phyloP scores from a whole-genome alignment of 805 yeast species.

The Kodamaea restingae region DNA sequence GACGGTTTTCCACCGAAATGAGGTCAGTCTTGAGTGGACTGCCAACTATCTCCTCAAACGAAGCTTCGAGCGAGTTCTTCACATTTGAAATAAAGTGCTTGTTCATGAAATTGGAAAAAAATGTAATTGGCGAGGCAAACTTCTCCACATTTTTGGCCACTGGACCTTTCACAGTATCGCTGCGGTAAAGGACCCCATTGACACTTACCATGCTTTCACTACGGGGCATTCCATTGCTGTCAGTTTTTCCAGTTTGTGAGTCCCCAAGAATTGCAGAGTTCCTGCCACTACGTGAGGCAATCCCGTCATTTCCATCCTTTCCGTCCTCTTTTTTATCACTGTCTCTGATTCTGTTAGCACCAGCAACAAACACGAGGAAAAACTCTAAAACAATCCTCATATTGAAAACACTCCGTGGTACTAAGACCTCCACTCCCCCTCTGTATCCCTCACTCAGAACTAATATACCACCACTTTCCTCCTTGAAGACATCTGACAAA shows the following conservation, averaged over 20 bases:
- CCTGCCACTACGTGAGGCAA: background rate
- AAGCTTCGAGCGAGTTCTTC: constrained; percentile 48
- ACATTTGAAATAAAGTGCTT: constrained; percentile 61
- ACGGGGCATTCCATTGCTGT: background rate
- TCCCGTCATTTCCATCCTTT: background rate
- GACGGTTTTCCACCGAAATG: constrained; percentile 30
- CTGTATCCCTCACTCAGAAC: constrained; percentile 56
- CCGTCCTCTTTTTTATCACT: constrained; percentile 9
- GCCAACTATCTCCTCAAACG: constrained; percentile 45
- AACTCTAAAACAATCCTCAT: constrained; percentile 77
- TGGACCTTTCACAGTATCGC: background rate
- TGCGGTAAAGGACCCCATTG: background rate
- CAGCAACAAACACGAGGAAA: constrained; percentile 62
- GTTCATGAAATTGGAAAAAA: constrained; percentile 64
- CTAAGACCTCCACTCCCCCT: constrained; percentile 58
- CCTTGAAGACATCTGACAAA: constrained; percentile 20
- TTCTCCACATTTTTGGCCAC: background rate
- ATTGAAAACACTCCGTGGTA: constrained; percentile 69
- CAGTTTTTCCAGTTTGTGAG: too few species aligned
- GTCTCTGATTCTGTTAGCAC: constrained; percentile 38
- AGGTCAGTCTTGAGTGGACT: constrained; percentile 24
- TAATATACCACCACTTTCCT: constrained; percentile 35
- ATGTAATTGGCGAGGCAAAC: constrained; percentile 26
- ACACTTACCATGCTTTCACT: background rate
- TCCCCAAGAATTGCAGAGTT: background rate